phyloP scores from a whole-genome alignment of 352 stramenopile species.

The Globisporangium parvum region DNA sequence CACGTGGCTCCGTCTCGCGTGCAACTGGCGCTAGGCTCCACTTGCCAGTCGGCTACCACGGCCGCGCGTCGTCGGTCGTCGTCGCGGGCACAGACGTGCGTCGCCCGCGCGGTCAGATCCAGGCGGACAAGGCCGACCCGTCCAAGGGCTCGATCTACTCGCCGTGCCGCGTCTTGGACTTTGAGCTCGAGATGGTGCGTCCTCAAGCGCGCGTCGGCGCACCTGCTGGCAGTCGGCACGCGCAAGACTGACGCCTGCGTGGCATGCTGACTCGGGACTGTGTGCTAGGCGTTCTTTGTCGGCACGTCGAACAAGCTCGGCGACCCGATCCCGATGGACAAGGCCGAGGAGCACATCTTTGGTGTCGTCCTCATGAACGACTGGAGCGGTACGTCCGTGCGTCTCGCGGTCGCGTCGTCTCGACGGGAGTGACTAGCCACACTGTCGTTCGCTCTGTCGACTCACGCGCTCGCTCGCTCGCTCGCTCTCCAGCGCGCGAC shows the following conservation, averaged over 20 bases:
- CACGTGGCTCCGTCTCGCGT: too few species aligned
- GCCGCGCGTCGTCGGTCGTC: conserved; percentile 90
- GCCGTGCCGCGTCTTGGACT: conserved; percentile 91
- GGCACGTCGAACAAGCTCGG: conserved; percentile 85
- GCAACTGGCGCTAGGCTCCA: conserved; percentile 63
- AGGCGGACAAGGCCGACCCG: conserved; percentile 86
- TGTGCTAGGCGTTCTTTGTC: conserved; percentile 87
- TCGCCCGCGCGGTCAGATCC: conserved; percentile 90
- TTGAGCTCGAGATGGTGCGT: conserved; percentile 93
- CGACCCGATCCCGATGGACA: conserved; percentile 82
- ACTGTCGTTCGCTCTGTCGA: not conserved
- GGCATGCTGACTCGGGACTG: too few species aligned
- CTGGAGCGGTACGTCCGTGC: conserved; percentile 91
- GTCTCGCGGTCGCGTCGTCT: too few species aligned
- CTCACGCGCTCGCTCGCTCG: not conserved
- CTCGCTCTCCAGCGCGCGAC: conserved; percentile 43
- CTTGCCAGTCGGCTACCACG: conserved; percentile 97
- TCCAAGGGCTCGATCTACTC: conserved; percentile 90
- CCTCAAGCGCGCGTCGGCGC: too few species aligned
- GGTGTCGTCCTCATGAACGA: conserved; percentile 97
- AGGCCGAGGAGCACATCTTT: conserved; percentile 95
- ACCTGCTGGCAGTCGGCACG: too few species aligned
- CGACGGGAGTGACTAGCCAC: too few species aligned
- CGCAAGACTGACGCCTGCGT: too few species aligned
- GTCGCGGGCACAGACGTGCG: conserved; percentile 77